phyloP scores from a whole-genome alignment of 495 filamentous ascomycete genomes.

The Penicillium coprophilum region DNA sequence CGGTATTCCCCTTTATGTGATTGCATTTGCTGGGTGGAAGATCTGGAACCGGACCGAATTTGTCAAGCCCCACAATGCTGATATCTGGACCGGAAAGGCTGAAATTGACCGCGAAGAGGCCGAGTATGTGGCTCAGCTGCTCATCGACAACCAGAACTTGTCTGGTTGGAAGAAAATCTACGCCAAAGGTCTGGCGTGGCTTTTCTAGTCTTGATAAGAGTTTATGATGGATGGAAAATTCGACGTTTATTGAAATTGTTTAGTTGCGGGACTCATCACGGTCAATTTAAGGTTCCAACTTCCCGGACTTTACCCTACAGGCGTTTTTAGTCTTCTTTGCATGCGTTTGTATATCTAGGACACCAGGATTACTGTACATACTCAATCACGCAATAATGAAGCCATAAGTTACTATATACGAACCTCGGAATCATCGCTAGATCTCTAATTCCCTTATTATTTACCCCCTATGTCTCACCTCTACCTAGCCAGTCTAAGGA shows the following conservation, averaged over 20 bases:
- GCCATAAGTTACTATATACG: neutral
- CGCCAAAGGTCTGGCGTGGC: neutral
- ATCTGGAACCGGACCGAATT: slow-evolving; percentile 39
- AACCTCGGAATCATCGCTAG: neutral
- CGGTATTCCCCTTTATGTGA: slow-evolving; percentile 67
- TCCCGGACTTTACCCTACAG: neutral
- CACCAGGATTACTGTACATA: neutral
- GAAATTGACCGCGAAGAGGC: slow-evolving; percentile 6
- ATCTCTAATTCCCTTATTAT: neutral
- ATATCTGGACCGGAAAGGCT: slow-evolving; percentile 2
- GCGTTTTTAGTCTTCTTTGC: neutral
- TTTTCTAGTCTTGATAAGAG: neutral
- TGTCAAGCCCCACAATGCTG: slow-evolving; percentile 1
- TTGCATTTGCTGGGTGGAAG: slow-evolving; percentile 65
- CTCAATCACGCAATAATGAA: neutral
- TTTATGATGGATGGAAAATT: no score
- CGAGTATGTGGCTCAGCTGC: neutral
- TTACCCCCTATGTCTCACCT: neutral
- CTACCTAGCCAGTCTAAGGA: neutral
- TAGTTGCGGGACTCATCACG: neutral
- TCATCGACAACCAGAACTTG: neutral
- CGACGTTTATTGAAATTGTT: neutral
- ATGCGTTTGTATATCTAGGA: neutral
- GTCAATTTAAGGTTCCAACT: neutral
- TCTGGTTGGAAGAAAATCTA: neutral